phyloP scores from a whole-genome alignment of 2,329 filamentous ascomycete species.

The Aspergillus novoparasiticus region DNA sequence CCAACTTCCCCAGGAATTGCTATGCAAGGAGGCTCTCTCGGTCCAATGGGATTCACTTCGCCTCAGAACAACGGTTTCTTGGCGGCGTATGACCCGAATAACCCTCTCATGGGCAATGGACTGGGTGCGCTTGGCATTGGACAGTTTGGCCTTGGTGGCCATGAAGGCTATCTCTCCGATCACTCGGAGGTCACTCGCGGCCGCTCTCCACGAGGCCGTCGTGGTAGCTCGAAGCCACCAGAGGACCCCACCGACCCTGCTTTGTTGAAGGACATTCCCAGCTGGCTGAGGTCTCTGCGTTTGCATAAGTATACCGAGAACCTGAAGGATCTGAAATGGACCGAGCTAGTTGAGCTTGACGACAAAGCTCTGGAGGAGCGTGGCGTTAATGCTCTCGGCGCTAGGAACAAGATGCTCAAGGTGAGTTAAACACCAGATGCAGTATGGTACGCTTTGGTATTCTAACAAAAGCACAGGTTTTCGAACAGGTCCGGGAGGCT shows the following conservation, averaged over 20 bases:
- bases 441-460: neutral
- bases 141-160: constrained; percentile 68
- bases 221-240: constrained; percentile 94
- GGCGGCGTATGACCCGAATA: constrained; percentile 76
- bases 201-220: constrained; percentile 85
- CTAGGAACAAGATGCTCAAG: constrained; percentile 97
- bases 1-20: constrained; percentile 87
- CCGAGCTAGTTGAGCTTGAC: constrained; percentile 85
- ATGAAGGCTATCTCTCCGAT: constrained; percentile 89
- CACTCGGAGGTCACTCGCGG: constrained; percentile 90
- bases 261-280: constrained; percentile 90
- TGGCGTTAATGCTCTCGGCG: constrained; percentile 92
- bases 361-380: constrained; percentile 90
- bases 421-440: constrained; percentile 48
- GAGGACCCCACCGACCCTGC: constrained; percentile 93
- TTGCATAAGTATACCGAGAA: constrained; percentile 99
- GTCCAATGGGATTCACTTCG: constrained; percentile 73
- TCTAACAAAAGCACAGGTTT: constrained; percentile 59
- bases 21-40: constrained; percentile 67
- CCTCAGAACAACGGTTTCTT: constrained; percentile 95
- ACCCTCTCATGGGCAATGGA: constrained; percentile 70
- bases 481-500: constrained; percentile 90
- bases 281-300: constrained; percentile 90
- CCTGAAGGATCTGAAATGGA: constrained; percentile 96
- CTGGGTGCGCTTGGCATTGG: constrained; percentile 72